Evolutionary conservation across 371 early-diverging fungal genomes (phyloP).

Genomic region (Hamiltosporidium tvaerminnensis): DNA sequence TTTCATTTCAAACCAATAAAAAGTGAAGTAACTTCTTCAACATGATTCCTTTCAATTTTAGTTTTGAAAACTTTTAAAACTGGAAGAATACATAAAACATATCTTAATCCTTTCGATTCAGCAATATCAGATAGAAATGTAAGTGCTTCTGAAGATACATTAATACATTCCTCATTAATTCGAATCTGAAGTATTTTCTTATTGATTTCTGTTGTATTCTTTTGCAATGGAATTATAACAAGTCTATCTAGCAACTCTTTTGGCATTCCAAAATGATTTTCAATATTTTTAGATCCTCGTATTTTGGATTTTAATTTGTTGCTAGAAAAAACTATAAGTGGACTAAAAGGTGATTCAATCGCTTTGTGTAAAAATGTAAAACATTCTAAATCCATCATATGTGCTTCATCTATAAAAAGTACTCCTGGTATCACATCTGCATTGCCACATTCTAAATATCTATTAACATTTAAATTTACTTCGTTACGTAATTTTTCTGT

Average conservation of each 20-base stretch:
- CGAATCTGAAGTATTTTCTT: constrained; percentile 70
- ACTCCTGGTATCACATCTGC: constrained; percentile 88
- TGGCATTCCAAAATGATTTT: constrained; percentile 84
- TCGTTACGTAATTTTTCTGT: constrained; percentile 83
- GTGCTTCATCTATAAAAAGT: constrained; percentile 90
- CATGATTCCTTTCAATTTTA: too few relatives aligned
- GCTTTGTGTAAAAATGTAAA: constrained; percentile 90
- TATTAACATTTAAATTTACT: constrained; percentile 82
- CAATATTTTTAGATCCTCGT: constrained; percentile 15
- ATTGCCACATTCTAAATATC: constrained; percentile 95
- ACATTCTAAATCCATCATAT: constrained; percentile 94
- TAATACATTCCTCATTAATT: constrained; percentile 78
- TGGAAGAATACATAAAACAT: too few relatives aligned
- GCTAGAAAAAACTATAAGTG: constrained; percentile 82
- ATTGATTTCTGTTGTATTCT: constrained; percentile 69
- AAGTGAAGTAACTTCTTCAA: too few relatives aligned
- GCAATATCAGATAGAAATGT: constrained; percentile 73
- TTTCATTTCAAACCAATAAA: too few relatives aligned
- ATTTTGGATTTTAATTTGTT: constrained; percentile 83
- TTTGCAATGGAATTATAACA: constrained; percentile 69
- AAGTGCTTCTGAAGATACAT: constrained; percentile 73
- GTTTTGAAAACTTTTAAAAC: too few relatives aligned
- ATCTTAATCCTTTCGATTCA: not conserved
- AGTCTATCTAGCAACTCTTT: constrained; percentile 81
- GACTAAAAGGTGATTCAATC: constrained; percentile 78